A percentile compares a stretch with the other conserved stretches of the same genome.
phyloP scores from a whole-genome alignment of 2,329 filamentous ascomycete species.

The Rosellinia necatrix region DNA sequence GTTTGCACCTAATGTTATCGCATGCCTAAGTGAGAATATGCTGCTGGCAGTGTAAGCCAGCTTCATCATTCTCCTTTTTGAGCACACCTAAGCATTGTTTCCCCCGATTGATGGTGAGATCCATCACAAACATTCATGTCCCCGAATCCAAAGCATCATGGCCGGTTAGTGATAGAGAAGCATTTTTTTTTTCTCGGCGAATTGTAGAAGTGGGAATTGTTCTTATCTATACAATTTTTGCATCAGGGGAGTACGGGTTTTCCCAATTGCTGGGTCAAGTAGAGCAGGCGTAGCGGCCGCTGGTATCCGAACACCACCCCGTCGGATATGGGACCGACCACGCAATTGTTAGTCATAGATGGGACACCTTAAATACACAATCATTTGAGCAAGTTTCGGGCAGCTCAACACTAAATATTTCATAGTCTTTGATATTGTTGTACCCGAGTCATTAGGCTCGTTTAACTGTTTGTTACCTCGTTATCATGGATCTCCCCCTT shows the following conservation, averaged over 20 bases:
- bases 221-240: not conserved
- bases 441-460: too few species aligned
- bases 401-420: not conserved
- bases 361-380: not conserved
- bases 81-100: not conserved
- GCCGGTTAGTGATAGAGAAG: not conserved
- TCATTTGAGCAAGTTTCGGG: not conserved
- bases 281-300: too few species aligned
- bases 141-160: not conserved
- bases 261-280: not conserved
- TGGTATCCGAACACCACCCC: constrained; percentile 7
- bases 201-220: not conserved
- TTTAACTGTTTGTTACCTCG: not conserved
- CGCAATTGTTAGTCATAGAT: constrained; percentile 20
- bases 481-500: constrained; percentile 47
- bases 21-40: not conserved
- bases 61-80: not conserved
- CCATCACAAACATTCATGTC: not conserved
- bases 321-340: constrained; percentile 1
- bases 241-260: not conserved
- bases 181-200: too few species aligned
- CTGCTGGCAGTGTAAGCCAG: not conserved
- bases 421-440: not conserved
- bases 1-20: constrained; percentile 26
- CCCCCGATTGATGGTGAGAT: not conserved